Evolutionary conservation across 1,139 yeast genomes (phyloP).

Genomic region (Geotrichum europaeum): DNA sequence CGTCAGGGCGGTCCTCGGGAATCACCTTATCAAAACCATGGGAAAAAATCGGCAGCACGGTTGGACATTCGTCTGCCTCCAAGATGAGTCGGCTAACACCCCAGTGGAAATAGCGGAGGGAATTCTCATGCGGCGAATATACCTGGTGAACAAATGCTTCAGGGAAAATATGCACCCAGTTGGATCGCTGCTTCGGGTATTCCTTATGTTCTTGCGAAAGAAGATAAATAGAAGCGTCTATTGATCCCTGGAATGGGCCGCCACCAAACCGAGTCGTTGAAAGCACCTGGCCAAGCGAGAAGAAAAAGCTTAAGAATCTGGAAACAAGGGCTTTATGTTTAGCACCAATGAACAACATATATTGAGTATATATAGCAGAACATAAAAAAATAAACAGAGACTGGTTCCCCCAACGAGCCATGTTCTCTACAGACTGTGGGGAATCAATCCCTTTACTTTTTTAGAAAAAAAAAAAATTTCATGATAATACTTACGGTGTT

Average conservation of each 20-base stretch:
- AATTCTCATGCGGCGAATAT: conserved; percentile 67
- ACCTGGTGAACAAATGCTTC: conserved; percentile 91
- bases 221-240: conserved; percentile 86
- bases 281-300: conserved; percentile 80
- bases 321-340: background rate
- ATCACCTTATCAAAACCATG: conserved; percentile 83
- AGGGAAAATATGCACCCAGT: conserved; percentile 94
- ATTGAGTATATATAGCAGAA: background rate
- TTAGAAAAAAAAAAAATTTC: background rate
- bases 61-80: conserved; percentile 79
- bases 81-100: conserved; percentile 79
- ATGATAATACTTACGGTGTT: conserved; percentile 34
- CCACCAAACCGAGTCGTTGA: conserved; percentile 83
- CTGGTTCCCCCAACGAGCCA: background rate
- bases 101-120: conserved; percentile 95
- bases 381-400: background rate
- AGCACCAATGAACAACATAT: background rate
- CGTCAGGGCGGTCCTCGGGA: conserved; percentile 56
- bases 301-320: conserved; percentile 39
- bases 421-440: background rate
- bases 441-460: background rate
- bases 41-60: conserved; percentile 82
- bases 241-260: conserved; percentile 86
- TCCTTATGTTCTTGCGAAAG: conserved; percentile 43
- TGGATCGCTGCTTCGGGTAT: conserved; percentile 38